Base-by-base conservation (phyloP, 768 basidiomycete genomes). In the Xerocomellus intermedius region DNA sequence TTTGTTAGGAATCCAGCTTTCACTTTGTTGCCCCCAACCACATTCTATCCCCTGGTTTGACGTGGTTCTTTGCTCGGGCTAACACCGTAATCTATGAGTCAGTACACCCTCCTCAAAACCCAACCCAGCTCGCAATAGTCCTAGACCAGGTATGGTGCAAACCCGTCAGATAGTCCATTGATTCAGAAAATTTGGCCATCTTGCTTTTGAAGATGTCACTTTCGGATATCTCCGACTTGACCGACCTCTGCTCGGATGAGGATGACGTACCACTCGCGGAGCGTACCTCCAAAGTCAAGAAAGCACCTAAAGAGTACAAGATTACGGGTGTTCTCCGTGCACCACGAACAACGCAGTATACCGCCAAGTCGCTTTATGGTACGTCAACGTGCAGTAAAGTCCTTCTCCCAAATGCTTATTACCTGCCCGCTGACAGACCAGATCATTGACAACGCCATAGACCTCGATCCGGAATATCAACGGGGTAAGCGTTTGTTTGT, bases 381-480 rank as follows among this genome's bases (percentile, higher is more conserved):
- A 57, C 48, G 70, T 54, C 17, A 22, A 33, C 10, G 26, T 41
- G 16, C n/a, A 30, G 2, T 32, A 38, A 2, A 44, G 5, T 42
- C 22, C 36, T 9, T 14, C 30, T 49, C 48, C 19, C 19, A 37
- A 19, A 43, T 28, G 50, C 48, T 48, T 39, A 45, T 30, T 36
- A 8, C 21, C 39, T 32, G 1, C 38, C 24, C 17, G 3, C 37
- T 10, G 14, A 22, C 54, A 86, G 85, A 79, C 48, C 76, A 79
- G 59, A 76, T 85, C 30, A 60, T 74, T 4, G 68, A 78, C 5
- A 74, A 70, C 6, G 59, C 64, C 10, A 79, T 87, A 41, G 77
- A 85, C 51, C 72, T 87, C 8, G 75, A 87, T 55, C 85, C 85
- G 0, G 83, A 85, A 56, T 87, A 87, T 64, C 85, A 87, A 60